Conservation (phyloP, 2,329 filamentous ascomycete genomes). For the Sporothrix dimorphospora region DNA sequence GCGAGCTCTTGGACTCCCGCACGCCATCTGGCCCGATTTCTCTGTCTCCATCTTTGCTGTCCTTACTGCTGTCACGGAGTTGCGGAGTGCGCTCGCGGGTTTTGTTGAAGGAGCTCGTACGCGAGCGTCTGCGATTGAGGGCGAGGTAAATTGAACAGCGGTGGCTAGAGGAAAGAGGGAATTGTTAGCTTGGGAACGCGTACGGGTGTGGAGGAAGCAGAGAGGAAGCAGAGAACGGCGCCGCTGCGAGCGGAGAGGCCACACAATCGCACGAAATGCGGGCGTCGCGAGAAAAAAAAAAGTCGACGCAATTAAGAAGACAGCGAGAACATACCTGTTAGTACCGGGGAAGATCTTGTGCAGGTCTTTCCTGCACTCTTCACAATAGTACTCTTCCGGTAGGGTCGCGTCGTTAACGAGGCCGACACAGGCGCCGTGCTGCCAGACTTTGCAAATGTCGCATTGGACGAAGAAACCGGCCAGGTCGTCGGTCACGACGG, state of each 20-base stretch:
- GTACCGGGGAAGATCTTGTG: constrained; percentile 80
- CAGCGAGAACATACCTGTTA: constrained; percentile 73
- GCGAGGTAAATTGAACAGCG: constrained; percentile 69
- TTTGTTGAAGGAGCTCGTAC: constrained; percentile 68
- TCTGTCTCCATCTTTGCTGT: constrained; percentile 50
- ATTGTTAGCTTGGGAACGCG: constrained; percentile 45
- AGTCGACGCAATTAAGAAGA: neutral
- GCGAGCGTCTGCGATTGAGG: constrained; percentile 59
- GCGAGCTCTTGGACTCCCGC: constrained; percentile 43
- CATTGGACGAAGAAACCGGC: constrained; percentile 98
- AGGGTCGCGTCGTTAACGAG: constrained; percentile 93
- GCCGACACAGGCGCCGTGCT: constrained; percentile 95
- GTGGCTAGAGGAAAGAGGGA: constrained; percentile 51
- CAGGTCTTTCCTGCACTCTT: constrained; percentile 87
- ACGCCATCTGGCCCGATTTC: constrained; percentile 19
- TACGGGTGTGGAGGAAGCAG: constrained; percentile 17
- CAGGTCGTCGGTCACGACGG: constrained; percentile 77
- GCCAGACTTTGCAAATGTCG: constrained; percentile 97
- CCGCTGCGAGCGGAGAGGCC: too few species aligned
- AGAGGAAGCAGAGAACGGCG: neutral
- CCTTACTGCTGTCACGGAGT: constrained; percentile 56
- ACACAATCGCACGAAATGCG: too few species aligned
- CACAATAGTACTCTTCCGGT: constrained; percentile 97
- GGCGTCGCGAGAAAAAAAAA: neutral
- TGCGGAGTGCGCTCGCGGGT: constrained; percentile 60